These are phyloP conservation scores for Pichia sp. DNA, from an alignment of 1,139 yeast genomes.

Conservation along the genomic window DNA sequence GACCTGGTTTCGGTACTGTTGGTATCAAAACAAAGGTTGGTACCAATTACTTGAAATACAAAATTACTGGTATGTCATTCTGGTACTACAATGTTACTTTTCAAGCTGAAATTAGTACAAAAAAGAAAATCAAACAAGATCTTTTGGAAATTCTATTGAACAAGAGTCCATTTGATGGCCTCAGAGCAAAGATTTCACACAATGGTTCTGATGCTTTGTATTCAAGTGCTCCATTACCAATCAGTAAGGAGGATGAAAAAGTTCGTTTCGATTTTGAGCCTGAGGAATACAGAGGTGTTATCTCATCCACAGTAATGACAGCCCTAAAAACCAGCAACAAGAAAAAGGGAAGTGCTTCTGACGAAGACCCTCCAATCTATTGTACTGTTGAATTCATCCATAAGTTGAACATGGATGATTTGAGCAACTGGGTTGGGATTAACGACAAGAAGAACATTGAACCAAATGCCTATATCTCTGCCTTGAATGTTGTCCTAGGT, in stretches of 20 bases:
- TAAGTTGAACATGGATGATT: slow-evolving; percentile 23
- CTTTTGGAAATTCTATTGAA: slow-evolving; percentile 20
- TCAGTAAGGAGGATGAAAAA: slow-evolving; percentile 18
- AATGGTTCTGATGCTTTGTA: slow-evolving; percentile 23
- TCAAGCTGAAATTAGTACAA: slow-evolving; percentile 20
- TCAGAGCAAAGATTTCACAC: slow-evolving; percentile 21
- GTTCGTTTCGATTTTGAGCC: slow-evolving; percentile 19
- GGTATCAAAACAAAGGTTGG: slow-evolving; percentile 27
- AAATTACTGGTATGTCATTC: slow-evolving; percentile 19
- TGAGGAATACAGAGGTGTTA: slow-evolving; percentile 21
- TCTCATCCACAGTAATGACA: slow-evolving; percentile 21
- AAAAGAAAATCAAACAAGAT: slow-evolving; percentile 21
- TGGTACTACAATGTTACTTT: slow-evolving; percentile 25
- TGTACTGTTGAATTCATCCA: slow-evolving; percentile 24
- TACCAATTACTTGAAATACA: slow-evolving; percentile 22
- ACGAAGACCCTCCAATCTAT: slow-evolving; percentile 15
- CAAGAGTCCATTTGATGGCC: slow-evolving; percentile 19
- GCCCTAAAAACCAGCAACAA: slow-evolving; percentile 12
- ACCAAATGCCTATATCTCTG: slow-evolving; percentile 23
- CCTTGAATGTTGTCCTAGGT: slow-evolving; percentile 23
- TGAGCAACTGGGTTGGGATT: slow-evolving; percentile 32
- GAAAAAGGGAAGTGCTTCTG: slow-evolving; percentile 3
- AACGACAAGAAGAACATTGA: slow-evolving; percentile 29
- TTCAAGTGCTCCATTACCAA: slow-evolving; percentile 20
- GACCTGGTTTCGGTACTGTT: slow-evolving; percentile 25